A percentile compares a stretch with the other conserved stretches of the same genome.
phyloP scores from a whole-genome alignment of 2,329 filamentous ascomycete species.

The Paecilomyces variotii region DNA sequence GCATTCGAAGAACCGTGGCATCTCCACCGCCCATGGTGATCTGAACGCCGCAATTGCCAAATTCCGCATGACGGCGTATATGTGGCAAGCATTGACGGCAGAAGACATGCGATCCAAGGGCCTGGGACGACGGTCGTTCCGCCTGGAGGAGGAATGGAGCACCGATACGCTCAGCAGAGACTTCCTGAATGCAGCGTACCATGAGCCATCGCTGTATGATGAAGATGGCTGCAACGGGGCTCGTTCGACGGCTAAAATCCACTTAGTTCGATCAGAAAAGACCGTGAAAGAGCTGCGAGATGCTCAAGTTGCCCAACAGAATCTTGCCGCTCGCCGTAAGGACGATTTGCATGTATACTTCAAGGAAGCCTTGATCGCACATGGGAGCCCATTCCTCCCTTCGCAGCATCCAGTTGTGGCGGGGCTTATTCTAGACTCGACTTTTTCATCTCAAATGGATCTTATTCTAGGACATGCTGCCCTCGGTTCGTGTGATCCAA shows the following conservation, averaged over 20 bases:
- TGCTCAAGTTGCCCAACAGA: constrained; percentile 12
- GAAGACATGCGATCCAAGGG: constrained; percentile 14
- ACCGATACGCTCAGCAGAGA: constrained; percentile 5
- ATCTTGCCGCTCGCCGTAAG: constrained; percentile 4
- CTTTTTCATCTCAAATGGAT: constrained; percentile 9
- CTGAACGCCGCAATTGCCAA: constrained; percentile 14
- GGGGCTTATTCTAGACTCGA: constrained; percentile 13
- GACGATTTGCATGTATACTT: constrained; percentile 11
- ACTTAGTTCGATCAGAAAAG: constrained; percentile 11
- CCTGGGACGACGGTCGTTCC: constrained; percentile 15
- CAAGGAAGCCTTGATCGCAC: constrained; percentile 5
- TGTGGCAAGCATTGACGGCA: constrained; percentile 16
- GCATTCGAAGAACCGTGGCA: constrained; percentile 8
- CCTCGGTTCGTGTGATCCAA: constrained; percentile 11
- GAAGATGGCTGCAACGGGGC: background rate
- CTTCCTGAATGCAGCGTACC: background rate
- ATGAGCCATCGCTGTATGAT: background rate
- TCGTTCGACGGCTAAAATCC: constrained; percentile 9
- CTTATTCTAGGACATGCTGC: constrained; percentile 15
- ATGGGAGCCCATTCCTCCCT: constrained; percentile 10
- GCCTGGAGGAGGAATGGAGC: constrained; percentile 15
- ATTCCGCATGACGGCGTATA: constrained; percentile 14
- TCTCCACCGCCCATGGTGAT: constrained; percentile 10
- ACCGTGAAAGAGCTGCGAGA: constrained; percentile 12
- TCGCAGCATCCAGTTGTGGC: constrained; percentile 11